Evolutionary conservation across 73 alveolate genomes (phyloP).

Genomic region (Tetrahymena borealis): DNA sequence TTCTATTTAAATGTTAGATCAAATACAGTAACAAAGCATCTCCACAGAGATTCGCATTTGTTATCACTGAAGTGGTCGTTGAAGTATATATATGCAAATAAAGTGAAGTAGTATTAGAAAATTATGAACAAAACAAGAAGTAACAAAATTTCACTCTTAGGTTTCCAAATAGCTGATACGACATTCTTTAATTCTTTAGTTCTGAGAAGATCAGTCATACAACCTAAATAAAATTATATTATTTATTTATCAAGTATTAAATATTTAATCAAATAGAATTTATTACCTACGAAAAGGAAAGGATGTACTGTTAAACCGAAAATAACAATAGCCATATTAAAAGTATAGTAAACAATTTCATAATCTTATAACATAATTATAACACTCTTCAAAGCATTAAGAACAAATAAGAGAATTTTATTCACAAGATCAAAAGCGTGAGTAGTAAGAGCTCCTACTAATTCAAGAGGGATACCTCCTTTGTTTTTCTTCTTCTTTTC

Average conservation of each 20-base stretch:
- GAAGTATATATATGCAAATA: slow-evolving; percentile 18
- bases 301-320: slow-evolving; percentile 32
- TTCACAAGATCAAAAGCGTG: neutral
- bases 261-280: neutral
- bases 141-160: slow-evolving; percentile 15
- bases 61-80: slow-evolving; percentile 9
- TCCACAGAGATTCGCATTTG: slow-evolving; percentile 20
- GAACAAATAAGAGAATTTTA: neutral
- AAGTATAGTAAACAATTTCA: slow-evolving; percentile 34
- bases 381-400: neutral
- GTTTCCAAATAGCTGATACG: slow-evolving; percentile 31
- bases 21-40: slow-evolving; percentile 18
- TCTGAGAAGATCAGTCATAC: slow-evolving; percentile 26
- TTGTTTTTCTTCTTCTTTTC: neutral
- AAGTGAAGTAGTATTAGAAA: slow-evolving; percentile 18
- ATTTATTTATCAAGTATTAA: neutral
- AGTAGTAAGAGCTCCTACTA: neutral
- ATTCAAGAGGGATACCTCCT: neutral
- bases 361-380: slow-evolving; percentile 21
- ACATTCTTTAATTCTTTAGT: slow-evolving; percentile 17
- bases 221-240: neutral
- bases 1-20: slow-evolving; percentile 38
- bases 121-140: slow-evolving; percentile 17
- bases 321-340: slow-evolving; percentile 20
- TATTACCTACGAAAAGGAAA: slow-evolving; percentile 7